Conservation (phyloP, 129 eudicot species). For the Logfia minima region DNA sequence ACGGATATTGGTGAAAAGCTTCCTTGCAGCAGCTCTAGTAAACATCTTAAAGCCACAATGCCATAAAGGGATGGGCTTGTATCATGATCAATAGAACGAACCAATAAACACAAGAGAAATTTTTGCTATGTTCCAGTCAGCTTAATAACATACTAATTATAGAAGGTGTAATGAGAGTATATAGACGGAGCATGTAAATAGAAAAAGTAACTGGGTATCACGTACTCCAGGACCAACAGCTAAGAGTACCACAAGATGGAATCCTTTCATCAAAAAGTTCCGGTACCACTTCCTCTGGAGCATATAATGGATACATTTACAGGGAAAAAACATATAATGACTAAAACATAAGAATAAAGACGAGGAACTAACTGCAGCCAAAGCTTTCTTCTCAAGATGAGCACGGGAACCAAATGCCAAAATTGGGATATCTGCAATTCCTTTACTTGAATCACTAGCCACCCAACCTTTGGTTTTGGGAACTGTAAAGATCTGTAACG, state of each 20-base stretch:
- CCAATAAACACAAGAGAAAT: neutral
- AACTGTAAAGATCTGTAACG: constrained; percentile 59
- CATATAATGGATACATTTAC: constrained; percentile 19
- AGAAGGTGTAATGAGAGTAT: neutral
- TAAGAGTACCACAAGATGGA: constrained; percentile 79
- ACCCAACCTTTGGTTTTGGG: constrained; percentile 38
- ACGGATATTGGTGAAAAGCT: constrained; percentile 79
- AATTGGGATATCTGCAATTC: constrained; percentile 53
- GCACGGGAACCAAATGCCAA: constrained; percentile 67
- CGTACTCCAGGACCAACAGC: constrained; percentile 89
- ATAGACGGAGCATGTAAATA: neutral
- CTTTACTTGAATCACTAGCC: constrained; percentile 36
- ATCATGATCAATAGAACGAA: neutral
- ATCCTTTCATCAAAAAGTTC: constrained; percentile 85
- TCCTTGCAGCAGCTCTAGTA: constrained; percentile 85
- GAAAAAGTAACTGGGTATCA: constrained; percentile 62
- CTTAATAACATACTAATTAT: neutral
- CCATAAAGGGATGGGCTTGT: constrained; percentile 3
- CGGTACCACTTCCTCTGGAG: constrained; percentile 88
- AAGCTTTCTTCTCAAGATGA: constrained; percentile 87
- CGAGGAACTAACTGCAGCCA: constrained; percentile 57
- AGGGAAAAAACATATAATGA: neutral
- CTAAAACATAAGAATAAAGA: neutral
- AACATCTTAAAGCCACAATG: constrained; percentile 98
- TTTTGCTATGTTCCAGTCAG: neutral